Conservation (phyloP, 768 basidiomycete genomes). For the Favolaschia claudopus region DNA sequence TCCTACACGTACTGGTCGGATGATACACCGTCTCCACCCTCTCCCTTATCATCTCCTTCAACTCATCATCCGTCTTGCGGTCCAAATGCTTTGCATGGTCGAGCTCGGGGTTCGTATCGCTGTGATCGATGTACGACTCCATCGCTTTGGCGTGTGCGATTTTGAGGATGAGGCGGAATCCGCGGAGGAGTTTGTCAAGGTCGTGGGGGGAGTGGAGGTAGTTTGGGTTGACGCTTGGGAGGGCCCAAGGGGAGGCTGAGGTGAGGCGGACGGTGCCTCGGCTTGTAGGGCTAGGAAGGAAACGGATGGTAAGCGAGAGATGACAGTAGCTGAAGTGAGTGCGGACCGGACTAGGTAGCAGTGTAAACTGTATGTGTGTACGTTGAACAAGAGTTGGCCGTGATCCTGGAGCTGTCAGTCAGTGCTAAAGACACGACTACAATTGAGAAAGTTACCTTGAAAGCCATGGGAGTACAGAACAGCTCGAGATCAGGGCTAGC, state of each 20-base stretch:
- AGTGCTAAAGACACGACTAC: background rate
- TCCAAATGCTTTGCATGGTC: conserved; percentile 50
- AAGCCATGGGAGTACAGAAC: conserved; percentile 51
- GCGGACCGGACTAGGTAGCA: conserved; percentile 50
- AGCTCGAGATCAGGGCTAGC: conserved; percentile 59
- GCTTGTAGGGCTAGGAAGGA: conserved; percentile 50
- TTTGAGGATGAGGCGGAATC: conserved; percentile 46
- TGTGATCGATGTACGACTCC: conserved; percentile 44
- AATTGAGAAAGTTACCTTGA: conserved; percentile 39
- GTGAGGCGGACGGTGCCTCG: conserved; percentile 48
- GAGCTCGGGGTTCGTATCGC: conserved; percentile 41
- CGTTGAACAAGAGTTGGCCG: conserved; percentile 40
- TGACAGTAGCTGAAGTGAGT: background rate
- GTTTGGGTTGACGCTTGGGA: conserved; percentile 54
- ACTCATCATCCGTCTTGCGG: conserved; percentile 48
- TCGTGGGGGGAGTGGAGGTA: conserved; percentile 53
- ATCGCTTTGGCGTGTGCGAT: conserved; percentile 51
- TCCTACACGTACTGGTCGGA: conserved; percentile 53
- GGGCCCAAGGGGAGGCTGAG: conserved; percentile 50
- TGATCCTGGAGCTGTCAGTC: conserved; percentile 39
- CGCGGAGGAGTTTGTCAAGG: conserved; percentile 50
- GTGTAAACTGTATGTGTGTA: conserved; percentile 51
- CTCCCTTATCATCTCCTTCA: conserved; percentile 49
- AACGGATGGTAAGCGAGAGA: background rate
- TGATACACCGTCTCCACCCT: conserved; percentile 58